Evolutionary conservation across 225 moss, liverwort and hornwort species (phyloP), one percentile per base, ranked within the genome.

Genomic region (Takakia lepidozioides): DNA sequence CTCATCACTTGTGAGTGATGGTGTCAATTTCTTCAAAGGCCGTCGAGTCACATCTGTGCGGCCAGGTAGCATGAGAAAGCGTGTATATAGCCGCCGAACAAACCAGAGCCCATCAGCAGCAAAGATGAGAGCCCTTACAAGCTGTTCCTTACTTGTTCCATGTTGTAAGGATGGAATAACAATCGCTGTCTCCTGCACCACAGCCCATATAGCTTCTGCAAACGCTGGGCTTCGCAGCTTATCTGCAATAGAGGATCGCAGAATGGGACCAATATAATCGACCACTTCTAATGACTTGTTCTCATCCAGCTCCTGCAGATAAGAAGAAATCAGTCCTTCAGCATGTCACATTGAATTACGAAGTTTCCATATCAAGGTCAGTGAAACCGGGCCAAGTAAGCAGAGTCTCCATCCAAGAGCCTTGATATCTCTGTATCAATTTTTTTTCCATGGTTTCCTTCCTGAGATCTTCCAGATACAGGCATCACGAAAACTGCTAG

Each of bases 51-150:
- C 66, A 56, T 89, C 89, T 57, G 39, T 63, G 38, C 80, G 73
- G 24, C 66, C 66, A 34, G 82, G 89, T 29, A 85, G 59, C 60
- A 89, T 65, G 52, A 82, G 77, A 39, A 85, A 89, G 18, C 80
- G 69, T n/a, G 89, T 85, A 52, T 82, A 80, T 21, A 89, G 62
- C 2, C 69, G 73, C 36, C 62, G 74, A 6, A 89, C 85, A 66
- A 90, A 90, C 82, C 80, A 68, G 27, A 90, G 67, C 11, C 82
- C 82, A 52, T 85, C 72, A 46, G 80, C 82, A 50, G 83, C 85
- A 69, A 71, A 77, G 37, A 59, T 43, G 18, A 85, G 57, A 21
- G 48, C 58, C 39, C 60, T 63, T 32, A 72, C 60, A 25, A 80
- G 64, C 18, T 77, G 62, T 19, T 83, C 73, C 73, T 72, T 82